Evolutionary conservation across 352 stramenopile genomes (phyloP).

Genomic region (Phytophthora sp.): DNA sequence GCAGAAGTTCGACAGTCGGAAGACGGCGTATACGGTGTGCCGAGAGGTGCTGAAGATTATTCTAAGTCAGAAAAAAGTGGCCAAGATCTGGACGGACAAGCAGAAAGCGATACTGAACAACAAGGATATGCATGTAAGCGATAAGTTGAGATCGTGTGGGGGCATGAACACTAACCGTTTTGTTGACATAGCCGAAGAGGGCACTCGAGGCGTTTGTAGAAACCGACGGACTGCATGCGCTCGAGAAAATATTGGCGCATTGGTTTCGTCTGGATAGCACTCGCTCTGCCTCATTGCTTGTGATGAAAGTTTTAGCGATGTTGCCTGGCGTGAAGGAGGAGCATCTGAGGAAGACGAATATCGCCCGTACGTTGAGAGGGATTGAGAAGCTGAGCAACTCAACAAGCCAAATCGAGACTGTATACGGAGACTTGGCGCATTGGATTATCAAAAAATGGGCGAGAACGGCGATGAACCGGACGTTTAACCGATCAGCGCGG

Average conservation of each 20-base stretch:
- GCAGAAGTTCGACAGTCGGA: slow-evolving; percentile 55
- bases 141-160: not conserved
- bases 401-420: slow-evolving; percentile 45
- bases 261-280: slow-evolving; percentile 61
- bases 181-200: slow-evolving; percentile 46
- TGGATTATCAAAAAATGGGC: slow-evolving; percentile 74
- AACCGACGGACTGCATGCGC: slow-evolving; percentile 52
- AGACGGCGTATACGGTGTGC: slow-evolving; percentile 53
- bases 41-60: slow-evolving; percentile 60
- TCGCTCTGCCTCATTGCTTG: slow-evolving; percentile 51
- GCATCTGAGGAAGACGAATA: slow-evolving; percentile 57
- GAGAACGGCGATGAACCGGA: slow-evolving; percentile 50
- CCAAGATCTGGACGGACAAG: slow-evolving; percentile 56
- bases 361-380: slow-evolving; percentile 55
- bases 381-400: slow-evolving; percentile 51
- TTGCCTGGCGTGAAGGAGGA: slow-evolving; percentile 65
- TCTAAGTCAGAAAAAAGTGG: slow-evolving; percentile 56
- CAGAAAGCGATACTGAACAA: slow-evolving; percentile 64
- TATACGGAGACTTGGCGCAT: slow-evolving; percentile 58
- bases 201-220: slow-evolving; percentile 69
- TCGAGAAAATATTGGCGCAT: slow-evolving; percentile 57
- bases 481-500: slow-evolving; percentile 43
- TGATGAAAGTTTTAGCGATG: slow-evolving; percentile 65
- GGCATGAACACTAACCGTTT: not conserved
- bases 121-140: slow-evolving; percentile 60